A percentile compares a stretch with the other conserved stretches of the same genome.
These are phyloP conservation scores for Mycena olivaceomarginata DNA, from an alignment of 768 basidiomycete genomes.

Conservation along the genomic window DNA sequence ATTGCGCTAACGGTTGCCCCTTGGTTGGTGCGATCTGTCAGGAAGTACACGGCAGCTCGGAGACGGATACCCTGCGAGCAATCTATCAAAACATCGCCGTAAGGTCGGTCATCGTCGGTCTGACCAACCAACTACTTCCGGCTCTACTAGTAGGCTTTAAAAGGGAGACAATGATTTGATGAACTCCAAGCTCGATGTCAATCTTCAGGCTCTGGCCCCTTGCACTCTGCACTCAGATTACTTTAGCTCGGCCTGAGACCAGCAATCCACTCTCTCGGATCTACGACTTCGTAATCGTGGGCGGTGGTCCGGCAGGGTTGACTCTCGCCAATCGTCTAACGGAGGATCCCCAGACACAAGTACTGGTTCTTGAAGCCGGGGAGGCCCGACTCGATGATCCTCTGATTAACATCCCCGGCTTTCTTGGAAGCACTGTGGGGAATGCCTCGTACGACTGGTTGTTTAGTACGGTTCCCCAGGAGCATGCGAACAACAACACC, in stretches of 20 bases:
- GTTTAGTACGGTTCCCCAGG: constrained; percentile 44
- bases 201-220: not conserved
- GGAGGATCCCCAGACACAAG: constrained; percentile 55
- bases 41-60: not conserved
- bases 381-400: constrained; percentile 45
- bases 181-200: not conserved
- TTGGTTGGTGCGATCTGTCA: no score
- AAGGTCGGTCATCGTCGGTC: not conserved
- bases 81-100: not conserved
- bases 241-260: not conserved
- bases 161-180: not conserved
- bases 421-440: constrained; percentile 43
- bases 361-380: constrained; percentile 59
- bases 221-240: not conserved
- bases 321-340: constrained; percentile 61
- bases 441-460: constrained; percentile 48
- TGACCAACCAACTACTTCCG: not conserved
- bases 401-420: constrained; percentile 45
- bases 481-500: constrained; percentile 33
- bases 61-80: not conserved
- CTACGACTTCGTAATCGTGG: constrained; percentile 29
- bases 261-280: not conserved
- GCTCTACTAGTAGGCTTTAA: not conserved
- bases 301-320: constrained; percentile 54
- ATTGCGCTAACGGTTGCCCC: no score